These are phyloP conservation scores for Colletotrichum cordylinicola DNA, from an alignment of 2,329 filamentous ascomycete species.

Conservation along the genomic window DNA sequence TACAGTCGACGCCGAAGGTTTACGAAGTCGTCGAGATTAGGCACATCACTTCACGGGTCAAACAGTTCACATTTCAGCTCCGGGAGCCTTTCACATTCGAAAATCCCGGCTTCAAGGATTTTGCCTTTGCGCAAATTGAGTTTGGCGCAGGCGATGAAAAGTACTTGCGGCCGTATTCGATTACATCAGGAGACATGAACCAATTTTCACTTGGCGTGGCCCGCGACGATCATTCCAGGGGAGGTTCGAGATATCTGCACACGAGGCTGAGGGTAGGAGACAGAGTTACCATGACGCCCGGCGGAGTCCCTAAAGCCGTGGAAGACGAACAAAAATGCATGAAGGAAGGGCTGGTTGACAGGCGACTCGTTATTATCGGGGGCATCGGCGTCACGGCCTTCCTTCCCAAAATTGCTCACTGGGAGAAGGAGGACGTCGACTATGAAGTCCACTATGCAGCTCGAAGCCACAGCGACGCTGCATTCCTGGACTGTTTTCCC, in stretches of 20 bases:
- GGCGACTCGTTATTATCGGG: not conserved
- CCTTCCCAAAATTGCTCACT: not conserved
- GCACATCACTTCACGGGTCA: not conserved
- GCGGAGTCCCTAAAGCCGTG: not conserved
- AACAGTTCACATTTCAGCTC: not conserved
- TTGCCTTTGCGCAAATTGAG: not conserved
- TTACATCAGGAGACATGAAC: not conserved
- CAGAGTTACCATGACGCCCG: not conserved
- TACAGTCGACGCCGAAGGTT: not conserved
- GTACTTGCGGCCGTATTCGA: not conserved
- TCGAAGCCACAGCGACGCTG: not conserved
- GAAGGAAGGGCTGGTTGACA: not conserved
- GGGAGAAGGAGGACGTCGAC: not conserved
- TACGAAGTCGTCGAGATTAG: not conserved
- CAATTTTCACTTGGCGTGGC: not conserved
- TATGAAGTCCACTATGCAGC: not conserved
- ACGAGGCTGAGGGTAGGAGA: not conserved
- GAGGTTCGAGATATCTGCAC: not conserved
- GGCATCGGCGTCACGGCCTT: not conserved
- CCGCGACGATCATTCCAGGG: not conserved
- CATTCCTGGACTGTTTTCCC: not conserved
- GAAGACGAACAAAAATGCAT: not conserved
- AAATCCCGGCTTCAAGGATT: not conserved
- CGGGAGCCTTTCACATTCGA: not conserved
- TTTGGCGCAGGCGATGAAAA: accelerated